Base-by-base conservation (phyloP, 768 basidiomycete species). In the Macrocybe gigantea region DNA sequence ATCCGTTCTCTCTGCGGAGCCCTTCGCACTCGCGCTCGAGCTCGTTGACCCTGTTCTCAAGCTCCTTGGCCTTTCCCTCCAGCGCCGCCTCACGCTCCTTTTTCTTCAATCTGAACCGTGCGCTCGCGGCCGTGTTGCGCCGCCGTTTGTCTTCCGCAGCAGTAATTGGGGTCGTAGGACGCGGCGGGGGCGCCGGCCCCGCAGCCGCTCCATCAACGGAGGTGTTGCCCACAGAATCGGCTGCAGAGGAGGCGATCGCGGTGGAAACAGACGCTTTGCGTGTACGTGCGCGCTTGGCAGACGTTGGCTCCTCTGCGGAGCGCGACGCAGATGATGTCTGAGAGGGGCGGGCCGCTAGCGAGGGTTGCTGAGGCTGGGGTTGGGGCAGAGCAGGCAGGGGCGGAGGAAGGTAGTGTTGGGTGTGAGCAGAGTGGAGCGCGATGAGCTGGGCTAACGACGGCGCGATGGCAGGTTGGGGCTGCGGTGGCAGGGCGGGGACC, bases 51-150 rank as follows among this genome's bases (percentile, higher is more conserved):
- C 84, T 79, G 0, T 71, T 70, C 60, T 92, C 88, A 11, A 95
- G 74, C 60, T 94, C 91, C 69, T 91, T 92, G 11, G 88, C 82
- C 57, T 82, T 83, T 38, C 74, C 77, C 67, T 95, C 93, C 14
- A 95, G 72, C 11, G 93, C 93, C 2, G 81, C 85, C 68, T 96
- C 93, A 10, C 93, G 77, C 66, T 94, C 91, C 73, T 96, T 96
- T 76, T 96, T 96, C 78, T 95, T 96, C 60, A 92, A 66, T 50
- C 93, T 79, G 76, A 96, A 96, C 6, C 93, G 87, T 32, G 93
- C 93, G 45, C 88, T 91, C 0, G 93, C 93, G 1, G 90, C 90
- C 0, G 93, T 96, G 63, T 96, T 96, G 40, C 93, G 73, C 49
- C 92, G 78, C n/a, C 93, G 84, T 62, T 95, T 95, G 66, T 95